These are phyloP conservation scores for Hyaloscypha finlandica DNA, from an alignment of 495 filamentous ascomycete species.

Conservation along the genomic window DNA sequence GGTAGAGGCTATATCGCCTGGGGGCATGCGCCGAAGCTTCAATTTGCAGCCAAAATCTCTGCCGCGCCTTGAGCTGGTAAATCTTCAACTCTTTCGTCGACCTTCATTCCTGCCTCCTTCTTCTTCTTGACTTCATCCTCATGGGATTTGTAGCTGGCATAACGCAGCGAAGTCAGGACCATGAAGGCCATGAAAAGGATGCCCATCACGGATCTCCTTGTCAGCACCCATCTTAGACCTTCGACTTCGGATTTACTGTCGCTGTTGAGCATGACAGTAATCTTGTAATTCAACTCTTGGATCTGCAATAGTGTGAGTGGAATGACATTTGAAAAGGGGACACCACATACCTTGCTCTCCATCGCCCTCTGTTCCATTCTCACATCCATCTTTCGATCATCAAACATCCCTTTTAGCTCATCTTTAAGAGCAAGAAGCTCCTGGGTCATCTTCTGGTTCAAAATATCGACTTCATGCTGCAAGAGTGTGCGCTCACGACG, in stretches of 20 bases:
- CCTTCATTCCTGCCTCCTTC: slow-evolving; percentile 21
- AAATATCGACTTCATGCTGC: slow-evolving; percentile 91
- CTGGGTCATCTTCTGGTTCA: slow-evolving; percentile 79
- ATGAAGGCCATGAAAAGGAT: slow-evolving; percentile 63
- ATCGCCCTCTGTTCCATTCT: slow-evolving; percentile 80
- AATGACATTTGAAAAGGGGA: not conserved
- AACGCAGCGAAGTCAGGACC: slow-evolving; percentile 50
- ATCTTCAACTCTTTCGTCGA: slow-evolving; percentile 19
- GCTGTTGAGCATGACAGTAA: slow-evolving; percentile 80
- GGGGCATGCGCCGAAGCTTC: not conserved
- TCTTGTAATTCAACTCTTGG: slow-evolving; percentile 91
- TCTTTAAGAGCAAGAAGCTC: slow-evolving; percentile 81
- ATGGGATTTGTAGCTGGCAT: slow-evolving; percentile 35
- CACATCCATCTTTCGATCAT: slow-evolving; percentile 92
- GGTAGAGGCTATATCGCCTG: not conserved
- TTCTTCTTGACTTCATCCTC: slow-evolving; percentile 42
- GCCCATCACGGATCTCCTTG: slow-evolving; percentile 79
- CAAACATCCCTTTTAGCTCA: slow-evolving; percentile 91
- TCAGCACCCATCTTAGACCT: slow-evolving; percentile 85
- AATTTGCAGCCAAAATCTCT: slow-evolving; percentile 32
- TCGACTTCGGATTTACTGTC: slow-evolving; percentile 91
- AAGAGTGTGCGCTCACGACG: slow-evolving; percentile 79
- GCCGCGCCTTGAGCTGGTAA: slow-evolving; percentile 29
- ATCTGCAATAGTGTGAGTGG: slow-evolving; percentile 54
- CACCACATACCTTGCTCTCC: slow-evolving; percentile 63